Percentiles rank a stretch among this genome's conserved stretches.
Conservation (phyloP, 495 filamentous ascomycete genomes). For the Lophium mytilinum region DNA sequence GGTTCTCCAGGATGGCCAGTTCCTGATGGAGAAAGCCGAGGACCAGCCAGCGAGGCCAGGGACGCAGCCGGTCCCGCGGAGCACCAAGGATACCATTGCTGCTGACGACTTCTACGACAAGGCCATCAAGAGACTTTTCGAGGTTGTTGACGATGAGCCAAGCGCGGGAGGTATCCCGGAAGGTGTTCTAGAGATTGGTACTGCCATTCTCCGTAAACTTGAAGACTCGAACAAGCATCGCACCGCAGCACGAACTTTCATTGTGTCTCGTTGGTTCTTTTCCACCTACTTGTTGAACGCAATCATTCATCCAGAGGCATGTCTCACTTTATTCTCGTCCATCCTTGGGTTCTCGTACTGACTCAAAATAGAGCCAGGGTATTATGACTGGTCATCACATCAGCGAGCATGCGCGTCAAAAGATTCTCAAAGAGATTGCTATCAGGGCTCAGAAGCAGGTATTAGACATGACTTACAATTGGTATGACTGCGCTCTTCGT, state of each 20-base stretch:
- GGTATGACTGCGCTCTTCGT: slow-evolving; percentile 29
- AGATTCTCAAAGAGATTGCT: slow-evolving; percentile 77
- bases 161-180: slow-evolving; percentile 76
- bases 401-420: slow-evolving; percentile 78
- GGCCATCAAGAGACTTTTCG: slow-evolving; percentile 75
- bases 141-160: slow-evolving; percentile 66
- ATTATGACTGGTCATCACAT: slow-evolving; percentile 89
- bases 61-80: slow-evolving; percentile 57
- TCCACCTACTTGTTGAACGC: slow-evolving; percentile 75
- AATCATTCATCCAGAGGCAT: slow-evolving; percentile 82
- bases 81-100: slow-evolving; percentile 62
- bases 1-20: slow-evolving; percentile 83
- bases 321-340: slow-evolving; percentile 14
- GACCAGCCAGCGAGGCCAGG: slow-evolving; percentile 49
- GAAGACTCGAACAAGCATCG: slow-evolving; percentile 59
- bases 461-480: slow-evolving; percentile 47
- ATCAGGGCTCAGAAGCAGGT: slow-evolving; percentile 69
- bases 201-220: slow-evolving; percentile 71
- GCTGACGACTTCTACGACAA: slow-evolving; percentile 85
- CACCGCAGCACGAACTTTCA: slow-evolving; percentile 65
- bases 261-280: slow-evolving; percentile 89
- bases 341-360: slow-evolving; percentile 16
- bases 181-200: slow-evolving; percentile 71
- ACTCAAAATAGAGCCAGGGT: slow-evolving; percentile 56
- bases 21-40: slow-evolving; percentile 72